Base-by-base conservation (phyloP, 371 early-diverging fungal genomes). In the Nematocida ironsii region DNA sequence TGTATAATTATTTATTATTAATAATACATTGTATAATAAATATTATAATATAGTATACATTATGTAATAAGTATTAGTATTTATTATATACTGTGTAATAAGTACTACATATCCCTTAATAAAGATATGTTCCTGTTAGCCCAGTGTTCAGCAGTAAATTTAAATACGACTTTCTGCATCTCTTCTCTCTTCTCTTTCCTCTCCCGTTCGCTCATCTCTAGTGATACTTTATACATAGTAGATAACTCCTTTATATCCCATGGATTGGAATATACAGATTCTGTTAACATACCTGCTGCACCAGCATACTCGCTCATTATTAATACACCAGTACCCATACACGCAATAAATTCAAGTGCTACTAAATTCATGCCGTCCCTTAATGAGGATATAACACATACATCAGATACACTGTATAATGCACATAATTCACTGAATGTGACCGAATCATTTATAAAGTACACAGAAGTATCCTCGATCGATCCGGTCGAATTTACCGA, bases 301-400 rank as follows among this genome's bases (percentile, higher is more conserved):
- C 99, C 99, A 20, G 99, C 95, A 91, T 96, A 96, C 86, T 98
- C 96, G 71, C 92, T 92, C 52, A 99, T 90, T 68, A 98, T 92
- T 82, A 99, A 89, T 5, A 94, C 94, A 64, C 99, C 98, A 61
- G 92, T 92, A 55, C 92, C 90, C 86, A 82, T 74, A 82, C 93
- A 93, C 13, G 94, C 92, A 82, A 97, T 92, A 86, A 96, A 99
- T 88, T 98, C 98, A 86, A 96, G 91, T 27, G 94, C 92, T 0
- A 95, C 97, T 82, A 97, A 86, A 89, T 99, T 99, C 99, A 99
- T 99, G 67, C 98, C 99, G 87, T 99, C 98, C 52, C 96, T 91
- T 2, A 97, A 93, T 33, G 95, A 95, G 42, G 97, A 93, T 23
- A 99, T 92, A 55, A 97, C 86, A 83, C 98, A 95, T 13, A 92